These are phyloP conservation scores for Lepiota subincarnata DNA, from an alignment of 768 basidiomycete species.

Conservation along the genomic window DNA sequence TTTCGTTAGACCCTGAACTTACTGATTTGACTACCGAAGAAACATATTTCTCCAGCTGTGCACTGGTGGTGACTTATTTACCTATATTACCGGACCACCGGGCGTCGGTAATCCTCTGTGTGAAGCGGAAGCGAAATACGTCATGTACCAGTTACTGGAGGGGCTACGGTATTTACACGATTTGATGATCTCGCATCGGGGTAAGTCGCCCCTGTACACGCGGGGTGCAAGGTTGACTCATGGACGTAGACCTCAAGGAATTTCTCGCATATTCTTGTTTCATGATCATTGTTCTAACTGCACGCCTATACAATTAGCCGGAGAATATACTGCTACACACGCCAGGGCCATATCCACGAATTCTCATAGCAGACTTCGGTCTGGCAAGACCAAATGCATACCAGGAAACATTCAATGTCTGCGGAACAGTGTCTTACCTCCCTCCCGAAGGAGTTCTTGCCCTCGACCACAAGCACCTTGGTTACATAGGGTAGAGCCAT, in stretches of 20 bases:
- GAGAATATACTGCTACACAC: constrained; percentile 78
- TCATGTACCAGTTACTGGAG: constrained; percentile 75
- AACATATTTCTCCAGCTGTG: constrained; percentile 85
- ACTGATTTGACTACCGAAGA: constrained; percentile 26
- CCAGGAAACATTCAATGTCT: constrained; percentile 82
- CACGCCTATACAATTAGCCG: constrained; percentile 41
- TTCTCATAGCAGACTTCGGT: constrained; percentile 85
- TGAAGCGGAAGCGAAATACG: constrained; percentile 81
- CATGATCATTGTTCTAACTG: not conserved
- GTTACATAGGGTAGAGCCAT: constrained; percentile 49
- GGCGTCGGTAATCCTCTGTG: constrained; percentile 49
- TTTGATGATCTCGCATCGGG: constrained; percentile 73
- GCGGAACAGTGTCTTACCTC: constrained; percentile 83
- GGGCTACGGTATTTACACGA: constrained; percentile 70
- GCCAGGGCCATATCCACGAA: constrained; percentile 82
- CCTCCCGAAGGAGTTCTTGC: constrained; percentile 84
- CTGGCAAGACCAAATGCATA: constrained; percentile 74
- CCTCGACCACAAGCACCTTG: constrained; percentile 66
- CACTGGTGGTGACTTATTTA: constrained; percentile 86
- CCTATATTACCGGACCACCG: constrained; percentile 66
- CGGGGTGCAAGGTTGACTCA: not conserved
- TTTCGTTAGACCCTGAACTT: not conserved
- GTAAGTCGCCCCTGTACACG: constrained; percentile 31
- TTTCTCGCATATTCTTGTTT: not conserved
- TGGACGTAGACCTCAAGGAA: constrained; percentile 59